Base-by-base conservation (phyloP, 805 yeast species). In the Middelhovenomyces tepae region DNA sequence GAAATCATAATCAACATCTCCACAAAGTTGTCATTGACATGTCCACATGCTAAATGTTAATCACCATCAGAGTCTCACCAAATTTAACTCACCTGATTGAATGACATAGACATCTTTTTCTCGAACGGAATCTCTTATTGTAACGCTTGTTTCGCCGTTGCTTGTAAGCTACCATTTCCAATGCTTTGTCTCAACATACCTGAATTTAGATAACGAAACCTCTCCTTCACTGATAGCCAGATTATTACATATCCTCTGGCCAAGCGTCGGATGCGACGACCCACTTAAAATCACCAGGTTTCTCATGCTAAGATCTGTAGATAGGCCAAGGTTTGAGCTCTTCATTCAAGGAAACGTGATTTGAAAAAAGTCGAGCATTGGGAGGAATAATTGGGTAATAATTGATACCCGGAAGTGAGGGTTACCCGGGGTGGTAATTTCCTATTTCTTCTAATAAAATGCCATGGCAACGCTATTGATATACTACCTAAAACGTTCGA, bases 41-140 rank as follows among this genome's bases (percentile, higher is more conserved):
- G 74, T 7, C 94, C 94, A 46, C 87, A 78, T 6, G 94, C 94
- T 16, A 30, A 14, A 25, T 4, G 9, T 10, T 11, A 18, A 9
- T 3, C 17, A 19, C 24, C 26, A n/a, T 7, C 5, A 5, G 13
- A n/a, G 16, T 11, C 11, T 9, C 10, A 10, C 39, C 10, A 17
- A n/a, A 15, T 16, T 8, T 10, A n/a, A 36, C 62, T 14, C 34
- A 41, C 51, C 52, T 24, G 78, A 69, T 57, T 86, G 95, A 31
- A 87, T 69, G 27, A 86, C 86, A 51, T 80, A 91, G 5, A 91
- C 97, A 54, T 91, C 96, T 58, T 91, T 91, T 45, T 87, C 97
- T 51, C 99, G 71, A 16, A 91, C 97, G 8, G 94, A 81, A 49
- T 86, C 94, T 35, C 70, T 69, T 36, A 91, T 73, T 36, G 78